Base-by-base conservation (phyloP, 495 filamentous ascomycete genomes). In the Podospora pseudocomata region DNA sequence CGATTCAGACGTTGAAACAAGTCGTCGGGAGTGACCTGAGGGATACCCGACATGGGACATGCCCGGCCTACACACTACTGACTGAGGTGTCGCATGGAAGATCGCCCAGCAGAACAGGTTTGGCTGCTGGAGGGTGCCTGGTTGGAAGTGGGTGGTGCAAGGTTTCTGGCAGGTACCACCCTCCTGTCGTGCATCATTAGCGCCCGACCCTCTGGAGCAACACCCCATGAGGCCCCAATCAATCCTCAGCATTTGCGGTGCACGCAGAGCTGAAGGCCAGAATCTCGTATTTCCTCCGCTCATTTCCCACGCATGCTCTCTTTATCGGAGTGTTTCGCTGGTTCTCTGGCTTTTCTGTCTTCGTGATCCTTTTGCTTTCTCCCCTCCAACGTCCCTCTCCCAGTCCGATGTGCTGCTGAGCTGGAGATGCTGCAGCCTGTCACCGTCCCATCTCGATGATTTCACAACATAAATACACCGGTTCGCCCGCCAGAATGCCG, bases 401-500 rank as follows among this genome's bases (percentile, higher is more conserved):
- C 18, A 49, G 39, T 49, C 39, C 39, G 39, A 49, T 49, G 39
- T 11, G 39, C 39, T 49, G 39, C 39, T 49, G 30, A 49, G 39
- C 39, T 49, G 39, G 39, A 49, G 39, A 49, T 49, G 39, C 39
- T 49, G 39, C 39, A 49, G 39, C 39, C 39, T 3, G 39, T 30
- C 60, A 23, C 49, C 58, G 63, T 57, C 19, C 56, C 44, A 44
- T 19, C 58, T 60, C 68, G 30, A 66, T 65, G 59, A 69, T 66
- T 65, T 57, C 39, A 54, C 63, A 39, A 39, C 58, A 62, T 16
- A 64, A 30, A 27, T 56, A 54, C 62, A 18, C 3, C 44, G 54
- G 63, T 54, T 16, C 32, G 53, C 60, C 70, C 49, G 28, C 66
- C 65, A 79, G 69, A 69, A 67, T 73, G 65, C 64, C 74, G 15